A percentile compares a stretch with the other conserved stretches of the same genome.
phyloP scores from a whole-genome alignment of 140 eudicot genomes.

The Erigeron philadelphicus region DNA sequence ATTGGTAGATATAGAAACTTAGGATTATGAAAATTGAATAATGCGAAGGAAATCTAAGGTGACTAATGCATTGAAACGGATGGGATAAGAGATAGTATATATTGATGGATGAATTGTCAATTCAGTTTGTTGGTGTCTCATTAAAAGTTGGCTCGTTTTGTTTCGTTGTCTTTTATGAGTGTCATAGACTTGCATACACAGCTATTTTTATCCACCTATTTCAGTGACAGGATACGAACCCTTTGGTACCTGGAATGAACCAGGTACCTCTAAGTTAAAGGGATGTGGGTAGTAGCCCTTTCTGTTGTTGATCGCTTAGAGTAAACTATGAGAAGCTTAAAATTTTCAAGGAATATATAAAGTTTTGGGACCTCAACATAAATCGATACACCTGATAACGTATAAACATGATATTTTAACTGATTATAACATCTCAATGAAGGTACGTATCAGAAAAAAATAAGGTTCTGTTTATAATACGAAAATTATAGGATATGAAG shows the following conservation, averaged over 20 bases:
- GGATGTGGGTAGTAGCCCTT: not conserved
- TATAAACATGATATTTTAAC: not conserved
- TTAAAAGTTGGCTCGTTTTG: not conserved
- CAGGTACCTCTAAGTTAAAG: no score
- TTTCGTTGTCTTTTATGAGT: no score
- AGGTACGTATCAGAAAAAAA: not conserved
- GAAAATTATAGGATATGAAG: not conserved
- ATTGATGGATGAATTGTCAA: not conserved
- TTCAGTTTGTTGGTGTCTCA: not conserved
- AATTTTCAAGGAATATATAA: not conserved
- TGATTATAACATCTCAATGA: not conserved
- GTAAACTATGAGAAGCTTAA: constrained; percentile 5
- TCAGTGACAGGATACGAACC: no score
- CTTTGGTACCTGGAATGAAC: no score
- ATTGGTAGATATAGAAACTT: not conserved
- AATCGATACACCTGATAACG: not conserved
- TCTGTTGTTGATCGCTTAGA: not conserved
- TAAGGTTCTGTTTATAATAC: not conserved
- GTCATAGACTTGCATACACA: no score
- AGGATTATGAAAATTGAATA: not conserved
- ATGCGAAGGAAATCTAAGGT: not conserved
- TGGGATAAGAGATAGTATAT: not conserved
- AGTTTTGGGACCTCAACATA: not conserved
- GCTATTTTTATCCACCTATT: no score
- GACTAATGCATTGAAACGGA: not conserved